These are phyloP conservation scores for Kwoniella newhampshirensis DNA, from an alignment of 768 basidiomycete species.

Conservation along the genomic window DNA sequence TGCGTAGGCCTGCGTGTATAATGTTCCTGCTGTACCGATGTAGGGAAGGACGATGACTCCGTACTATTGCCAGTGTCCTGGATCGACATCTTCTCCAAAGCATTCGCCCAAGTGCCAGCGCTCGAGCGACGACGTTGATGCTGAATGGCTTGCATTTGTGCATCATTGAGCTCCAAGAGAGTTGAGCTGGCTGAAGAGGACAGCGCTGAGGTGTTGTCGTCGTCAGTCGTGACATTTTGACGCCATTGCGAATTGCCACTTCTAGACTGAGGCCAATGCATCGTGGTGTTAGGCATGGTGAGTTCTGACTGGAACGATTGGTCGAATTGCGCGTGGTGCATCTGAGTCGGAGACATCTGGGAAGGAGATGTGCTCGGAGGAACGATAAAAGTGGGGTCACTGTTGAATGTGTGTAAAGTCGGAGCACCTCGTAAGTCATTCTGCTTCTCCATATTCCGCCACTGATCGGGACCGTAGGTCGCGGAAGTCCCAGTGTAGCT, in stretches of 20 bases:
- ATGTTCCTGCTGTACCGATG: not conserved
- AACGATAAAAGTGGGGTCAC: conserved; percentile 5
- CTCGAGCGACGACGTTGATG: conserved; percentile 30
- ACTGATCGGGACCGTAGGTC: conserved; percentile 6
- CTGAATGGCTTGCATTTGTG: not conserved
- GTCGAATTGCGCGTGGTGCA: not conserved
- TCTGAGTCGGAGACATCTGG: conserved; percentile 11
- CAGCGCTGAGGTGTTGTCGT: conserved; percentile 9
- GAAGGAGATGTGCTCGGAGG: conserved; percentile 1
- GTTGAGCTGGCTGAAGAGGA: conserved; percentile 20
- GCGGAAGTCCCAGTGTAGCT: conserved; percentile 10
- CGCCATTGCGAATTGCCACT: conserved; percentile 23
- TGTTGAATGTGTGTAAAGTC: conserved; percentile 5
- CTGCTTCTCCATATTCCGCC: conserved; percentile 5
- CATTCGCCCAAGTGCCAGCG: conserved; percentile 41
- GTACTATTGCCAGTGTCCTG: conserved; percentile 25
- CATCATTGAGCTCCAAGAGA: conserved; percentile 13
- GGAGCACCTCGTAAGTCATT: not conserved
- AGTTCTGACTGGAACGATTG: not conserved
- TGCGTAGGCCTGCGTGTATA: conserved; percentile 19
- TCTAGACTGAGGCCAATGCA: conserved; percentile 3
- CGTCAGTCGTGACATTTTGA: conserved; percentile 3
- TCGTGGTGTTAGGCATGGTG: not conserved
- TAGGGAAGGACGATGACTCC: conserved; percentile 4
- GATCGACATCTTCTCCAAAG: conserved; percentile 44